Base-by-base conservation (phyloP, 179 eudicot genomes). In the Pouteria campechiana region DNA sequence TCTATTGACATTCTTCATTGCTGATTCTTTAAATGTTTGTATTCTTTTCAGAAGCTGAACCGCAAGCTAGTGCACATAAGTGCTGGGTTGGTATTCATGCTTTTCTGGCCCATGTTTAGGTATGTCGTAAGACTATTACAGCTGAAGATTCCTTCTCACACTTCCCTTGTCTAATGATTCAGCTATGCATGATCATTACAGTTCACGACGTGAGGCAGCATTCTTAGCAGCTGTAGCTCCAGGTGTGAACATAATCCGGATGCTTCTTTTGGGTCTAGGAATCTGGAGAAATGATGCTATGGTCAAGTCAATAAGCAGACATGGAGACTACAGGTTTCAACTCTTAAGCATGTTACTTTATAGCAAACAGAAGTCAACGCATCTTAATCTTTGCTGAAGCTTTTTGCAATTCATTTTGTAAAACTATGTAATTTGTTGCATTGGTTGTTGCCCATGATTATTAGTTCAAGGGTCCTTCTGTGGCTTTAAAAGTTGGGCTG, bases 21-120 rank as follows among this genome's bases (percentile, higher is more conserved):
- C n/a, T n/a, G n/a, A n/a, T n/a, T n/a, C n/a, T n/a, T n/a, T n/a
- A n/a, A n/a, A n/a, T n/a, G n/a, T 37, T 32, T 44, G 8, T 31
- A 29, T n/a, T 44, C 42, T 59, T 25, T 52, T 48, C 50, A 88
- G 97, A 88, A 78, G 64, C 59, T 84, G 48, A 83, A 73, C 58
- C 75, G 97, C 73, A 88, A 87, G 75, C 79, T 87, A 54, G 83
- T 77, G 37, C 97, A 89, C 59, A 40, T 72, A 46, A 78, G 79
- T 48, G 20, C 84, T 53, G 97, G 97, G 58, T 52, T 77, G 37
- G 83, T 56, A 36, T 84, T 84, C 85, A 80, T 84, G 94, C 81
- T 88, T 35, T 88, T 88, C 73, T 88, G 95, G 97, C 97, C 97
- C 13, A 60, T 89, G 53, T 89, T 89, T 74, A 84, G 97, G 97